Evolutionary conservation across 805 yeast genomes (phyloP), one percentile per base, ranked within the genome.

Genomic region (Metschnikowia santaceciliae): DNA sequence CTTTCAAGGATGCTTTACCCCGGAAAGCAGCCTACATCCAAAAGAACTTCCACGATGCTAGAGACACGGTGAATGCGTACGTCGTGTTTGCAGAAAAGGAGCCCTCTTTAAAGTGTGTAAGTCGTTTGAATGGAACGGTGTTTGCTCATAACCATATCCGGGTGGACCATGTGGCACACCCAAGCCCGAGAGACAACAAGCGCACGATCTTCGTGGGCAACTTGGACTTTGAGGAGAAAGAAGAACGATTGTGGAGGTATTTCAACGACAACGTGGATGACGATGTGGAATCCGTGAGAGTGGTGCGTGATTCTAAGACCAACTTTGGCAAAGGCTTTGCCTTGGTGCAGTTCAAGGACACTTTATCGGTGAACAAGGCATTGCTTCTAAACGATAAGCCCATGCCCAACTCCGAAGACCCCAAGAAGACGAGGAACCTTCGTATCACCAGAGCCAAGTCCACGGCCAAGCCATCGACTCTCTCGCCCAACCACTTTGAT

Each of bases 321-420:
- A 92, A 94, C 61, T 76, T 92, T 52, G 99, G 99, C 56, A 94
- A 94, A 71, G 99, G 99, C 5, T 91, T 94, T 72, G 99, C 96
- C 5, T 88, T 91, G 65, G 90, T 94, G 34, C 98, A 92, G 68
- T 94, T 91, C 73, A 79, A 76, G 54, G 92, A 88, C 62, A 59
- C 79, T 1, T 70, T 84, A 49, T 75, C 84, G 39, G 96, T 94
- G 8, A 83, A 84, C 55, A 87, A 88, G 64, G 97, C 97, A 0
- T 69, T 94, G 48, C 69, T 90, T 52, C 71, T 89, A 54, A 81
- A 91, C 66, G 92, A 82, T 42, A 84, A 88, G 70, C 80, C 83
- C 52, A 66, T 80, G 56, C 30, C 46, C 10, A 46, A 40, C 7
- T 38, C 32, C 8, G 58, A 50, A 38, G 58, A 61, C 6, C 65